These are phyloP conservation scores for Aspergillaceae sp. DNA, from an alignment of 2,329 filamentous ascomycete genomes.

Conservation along the genomic window DNA sequence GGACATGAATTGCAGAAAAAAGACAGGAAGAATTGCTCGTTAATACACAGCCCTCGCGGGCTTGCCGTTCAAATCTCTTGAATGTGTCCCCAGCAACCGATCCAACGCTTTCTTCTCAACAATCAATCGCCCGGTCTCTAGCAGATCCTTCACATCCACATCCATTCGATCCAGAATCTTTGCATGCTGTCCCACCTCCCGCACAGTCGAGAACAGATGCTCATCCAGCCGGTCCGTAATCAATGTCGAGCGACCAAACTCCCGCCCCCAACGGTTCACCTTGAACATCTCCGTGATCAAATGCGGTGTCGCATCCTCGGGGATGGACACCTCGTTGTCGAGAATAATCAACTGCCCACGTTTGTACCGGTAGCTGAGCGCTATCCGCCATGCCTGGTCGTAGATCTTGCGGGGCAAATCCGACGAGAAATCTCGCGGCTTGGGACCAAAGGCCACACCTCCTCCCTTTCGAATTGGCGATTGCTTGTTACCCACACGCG, in stretches of 20 bases:
- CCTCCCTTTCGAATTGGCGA: conserved; percentile 76
- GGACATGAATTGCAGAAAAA: conserved; percentile 7
- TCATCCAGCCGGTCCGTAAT: conserved; percentile 56
- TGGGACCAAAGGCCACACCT: conserved; percentile 82
- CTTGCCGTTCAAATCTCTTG: conserved; percentile 30
- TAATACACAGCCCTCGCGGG: conserved; percentile 28
- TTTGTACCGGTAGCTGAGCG: conserved; percentile 82
- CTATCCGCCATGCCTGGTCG: conserved; percentile 89
- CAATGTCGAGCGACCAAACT: conserved; percentile 63
- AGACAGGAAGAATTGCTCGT: conserved; percentile 5
- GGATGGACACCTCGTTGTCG: conserved; percentile 63
- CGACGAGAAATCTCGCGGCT: conserved; percentile 83
- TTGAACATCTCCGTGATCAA: conserved; percentile 62
- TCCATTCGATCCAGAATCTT: conserved; percentile 62
- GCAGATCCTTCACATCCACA: conserved; percentile 89
- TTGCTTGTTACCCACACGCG: conserved; percentile 72
- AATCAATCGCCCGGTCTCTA: conserved; percentile 76
- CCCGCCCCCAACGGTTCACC: conserved; percentile 60
- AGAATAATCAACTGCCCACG: conserved; percentile 80
- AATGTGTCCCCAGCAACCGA: conserved; percentile 62
- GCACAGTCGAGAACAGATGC: conserved; percentile 59
- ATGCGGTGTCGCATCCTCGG: conserved; percentile 44
- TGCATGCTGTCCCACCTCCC: conserved; percentile 56
- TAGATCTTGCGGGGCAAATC: conserved; percentile 81
- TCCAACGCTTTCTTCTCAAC: conserved; percentile 75